Evolutionary conservation across 305 asterid genomes (phyloP).

Genomic region (Fraxinus ornus): DNA sequence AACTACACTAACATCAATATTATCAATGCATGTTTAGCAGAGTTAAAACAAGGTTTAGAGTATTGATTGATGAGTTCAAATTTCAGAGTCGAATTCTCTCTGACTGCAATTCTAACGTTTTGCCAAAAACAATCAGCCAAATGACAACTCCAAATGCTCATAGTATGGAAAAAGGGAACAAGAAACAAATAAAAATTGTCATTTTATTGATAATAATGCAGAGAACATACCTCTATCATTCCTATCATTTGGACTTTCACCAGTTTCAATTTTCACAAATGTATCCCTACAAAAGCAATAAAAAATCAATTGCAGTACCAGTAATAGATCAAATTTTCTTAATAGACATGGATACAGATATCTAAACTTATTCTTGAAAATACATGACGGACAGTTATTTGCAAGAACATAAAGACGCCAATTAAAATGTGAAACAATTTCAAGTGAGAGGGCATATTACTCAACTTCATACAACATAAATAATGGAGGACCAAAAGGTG

Average conservation of each 20-base stretch:
- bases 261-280: slow-evolving; percentile 69
- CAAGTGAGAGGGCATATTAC: background rate
- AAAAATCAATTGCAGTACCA: slow-evolving; percentile 10
- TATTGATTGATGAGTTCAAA: background rate
- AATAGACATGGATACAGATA: background rate
- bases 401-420: slow-evolving; percentile 5
- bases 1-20: background rate
- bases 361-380: slow-evolving; percentile 1
- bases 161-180: background rate
- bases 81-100: background rate
- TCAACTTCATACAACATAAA: background rate
- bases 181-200: background rate
- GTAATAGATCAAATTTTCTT: background rate
- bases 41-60: background rate
- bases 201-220: slow-evolving; percentile 1
- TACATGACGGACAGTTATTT: slow-evolving; percentile 1
- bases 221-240: slow-evolving; percentile 84
- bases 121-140: background rate
- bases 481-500: background rate
- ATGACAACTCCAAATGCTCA: background rate
- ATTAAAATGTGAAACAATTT: slow-evolving; percentile 7
- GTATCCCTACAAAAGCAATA: slow-evolving; percentile 65
- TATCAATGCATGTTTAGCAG: background rate
- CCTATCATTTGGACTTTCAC: slow-evolving; percentile 95
- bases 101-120: background rate